A percentile compares a stretch with the other conserved stretches of the same genome.
Evolutionary conservation across 2,329 filamentous ascomycete species (phyloP).

Genomic region (Curvularia verruculosa): DNA sequence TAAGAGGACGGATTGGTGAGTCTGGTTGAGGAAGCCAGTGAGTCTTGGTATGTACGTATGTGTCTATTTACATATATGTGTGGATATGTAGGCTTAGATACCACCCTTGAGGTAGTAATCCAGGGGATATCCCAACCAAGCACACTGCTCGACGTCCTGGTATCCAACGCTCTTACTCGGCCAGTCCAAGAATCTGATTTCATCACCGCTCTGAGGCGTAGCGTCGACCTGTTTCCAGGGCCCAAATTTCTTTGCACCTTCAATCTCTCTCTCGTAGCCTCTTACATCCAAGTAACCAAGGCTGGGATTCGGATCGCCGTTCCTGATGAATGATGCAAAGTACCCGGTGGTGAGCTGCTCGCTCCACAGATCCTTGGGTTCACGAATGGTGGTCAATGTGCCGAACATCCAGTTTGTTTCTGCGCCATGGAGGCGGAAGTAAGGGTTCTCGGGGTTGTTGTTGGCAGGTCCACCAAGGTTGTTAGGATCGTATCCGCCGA

Average conservation of each 20-base stretch:
- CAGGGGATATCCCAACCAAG: constrained; percentile 41
- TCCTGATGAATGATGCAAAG: constrained; percentile 60
- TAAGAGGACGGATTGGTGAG: constrained; percentile 34
- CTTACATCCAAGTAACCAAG: constrained; percentile 54
- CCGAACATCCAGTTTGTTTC: constrained; percentile 61
- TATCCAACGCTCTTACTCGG: constrained; percentile 54
- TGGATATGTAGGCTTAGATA: not conserved
- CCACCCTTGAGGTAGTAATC: constrained; percentile 45
- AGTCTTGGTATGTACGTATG: not conserved
- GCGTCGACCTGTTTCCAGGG: constrained; percentile 43
- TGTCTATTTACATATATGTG: no score
- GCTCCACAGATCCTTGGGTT: constrained; percentile 57
- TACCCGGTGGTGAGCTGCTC: constrained; percentile 56
- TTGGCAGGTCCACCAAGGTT: constrained; percentile 56
- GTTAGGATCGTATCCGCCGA: constrained; percentile 61
- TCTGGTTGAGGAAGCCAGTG: not conserved
- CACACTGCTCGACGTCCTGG: constrained; percentile 60
- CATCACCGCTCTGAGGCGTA: constrained; percentile 38
- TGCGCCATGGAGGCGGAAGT: constrained; percentile 64
- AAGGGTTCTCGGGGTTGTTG: constrained; percentile 59
- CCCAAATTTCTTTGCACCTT: constrained; percentile 50
- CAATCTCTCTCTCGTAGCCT: constrained; percentile 53
- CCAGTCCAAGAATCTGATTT: constrained; percentile 55
- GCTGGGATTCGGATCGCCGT: constrained; percentile 59
- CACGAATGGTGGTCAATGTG: constrained; percentile 57